Evolutionary conservation across 352 stramenopile species (phyloP).

Genomic region (Globisporangium carolinianum): DNA sequence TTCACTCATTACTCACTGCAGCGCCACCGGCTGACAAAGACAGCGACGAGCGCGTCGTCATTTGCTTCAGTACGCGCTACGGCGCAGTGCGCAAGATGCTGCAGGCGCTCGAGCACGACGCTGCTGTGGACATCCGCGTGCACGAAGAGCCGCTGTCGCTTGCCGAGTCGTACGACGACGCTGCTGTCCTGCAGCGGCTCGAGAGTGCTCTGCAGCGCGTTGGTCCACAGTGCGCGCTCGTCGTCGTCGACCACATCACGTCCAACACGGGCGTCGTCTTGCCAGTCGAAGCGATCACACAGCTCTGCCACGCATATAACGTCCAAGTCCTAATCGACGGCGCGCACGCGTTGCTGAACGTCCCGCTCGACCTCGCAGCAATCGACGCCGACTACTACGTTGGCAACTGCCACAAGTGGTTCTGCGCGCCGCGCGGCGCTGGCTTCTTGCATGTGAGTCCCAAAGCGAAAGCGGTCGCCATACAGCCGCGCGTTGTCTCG

Average conservation of each 20-base stretch:
- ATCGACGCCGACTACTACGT: conserved; percentile 90
- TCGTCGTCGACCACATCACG: conserved; percentile 91
- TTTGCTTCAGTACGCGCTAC: conserved; percentile 84
- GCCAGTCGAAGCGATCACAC: conserved; percentile 74
- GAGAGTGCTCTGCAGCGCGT: conserved; percentile 21
- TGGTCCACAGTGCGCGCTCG: conserved; percentile 40
- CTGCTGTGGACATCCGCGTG: conserved; percentile 14
- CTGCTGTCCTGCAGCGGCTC: conserved; percentile 32
- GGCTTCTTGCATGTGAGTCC: conserved; percentile 80
- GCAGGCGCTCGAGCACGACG: conserved; percentile 21
- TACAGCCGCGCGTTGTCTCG: conserved; percentile 83
- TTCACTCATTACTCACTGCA: conserved; percentile 36
- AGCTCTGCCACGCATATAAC: conserved; percentile 33
- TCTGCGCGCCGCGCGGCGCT: conserved; percentile 82
- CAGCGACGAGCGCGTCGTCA: conserved; percentile 27
- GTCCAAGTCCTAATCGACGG: conserved; percentile 88
- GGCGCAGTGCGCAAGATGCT: conserved; percentile 93
- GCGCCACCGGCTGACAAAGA: background rate
- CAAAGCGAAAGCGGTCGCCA: conserved; percentile 16
- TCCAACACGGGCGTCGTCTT: conserved; percentile 90
- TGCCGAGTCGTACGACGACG: conserved; percentile 54
- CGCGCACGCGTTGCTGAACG: conserved; percentile 85
- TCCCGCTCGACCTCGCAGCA: conserved; percentile 57
- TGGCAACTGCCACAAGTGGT: conserved; percentile 95
- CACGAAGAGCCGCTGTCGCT: conserved; percentile 61